Evolutionary conservation across 108 stramenopile genomes (phyloP), one percentile per base, ranked within the genome.

Genomic region (Mediolabrus comicus): DNA sequence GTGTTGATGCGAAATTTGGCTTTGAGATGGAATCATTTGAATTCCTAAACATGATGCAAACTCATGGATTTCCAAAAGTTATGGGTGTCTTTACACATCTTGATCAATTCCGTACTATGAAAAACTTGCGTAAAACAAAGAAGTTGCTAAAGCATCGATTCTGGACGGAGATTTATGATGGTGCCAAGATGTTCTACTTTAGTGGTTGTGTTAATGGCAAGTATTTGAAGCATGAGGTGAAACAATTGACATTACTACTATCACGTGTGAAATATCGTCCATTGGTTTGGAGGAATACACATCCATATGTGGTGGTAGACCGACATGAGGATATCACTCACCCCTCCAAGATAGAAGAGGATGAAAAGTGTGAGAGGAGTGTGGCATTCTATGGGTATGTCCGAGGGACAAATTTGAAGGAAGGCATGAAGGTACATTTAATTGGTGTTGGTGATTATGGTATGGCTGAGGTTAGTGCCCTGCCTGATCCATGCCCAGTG

Each of bases 11-110:
- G 39, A 96, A 93, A 69, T 98, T 96, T 72, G 99, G 99, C 0
- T 98, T 99, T 69, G 99, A 99, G 82, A 98, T 99, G 98, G 97
- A 98, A 67, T 97, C 97, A 17, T 99, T 99, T 60, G 99, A 99
- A 80, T 98, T 97, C 69, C 82, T 99, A 12, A 98, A 98, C 80
- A 86, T 98, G 35, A 78, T 99, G 58, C 99, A 99, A 84, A 84
- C 94, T 11, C 96, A 98, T 76, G 99, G 99, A 14, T 97, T 99
- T 71, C 97, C 98, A 36, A 98, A 98, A 83, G 96, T 96, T 33
- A 96, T 98, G 91, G 97, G 99, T 31, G 91, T 98, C 4, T 95
- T 99, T 38, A 98, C 99, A 9, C 95, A 98, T 80, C 72, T 99
- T 34, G 99, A 99, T 88, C 80, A 89, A 38, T 97, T 99, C 71